Base-by-base conservation (phyloP, 192 early-diverging fungal genomes). In the Podila horticola region DNA sequence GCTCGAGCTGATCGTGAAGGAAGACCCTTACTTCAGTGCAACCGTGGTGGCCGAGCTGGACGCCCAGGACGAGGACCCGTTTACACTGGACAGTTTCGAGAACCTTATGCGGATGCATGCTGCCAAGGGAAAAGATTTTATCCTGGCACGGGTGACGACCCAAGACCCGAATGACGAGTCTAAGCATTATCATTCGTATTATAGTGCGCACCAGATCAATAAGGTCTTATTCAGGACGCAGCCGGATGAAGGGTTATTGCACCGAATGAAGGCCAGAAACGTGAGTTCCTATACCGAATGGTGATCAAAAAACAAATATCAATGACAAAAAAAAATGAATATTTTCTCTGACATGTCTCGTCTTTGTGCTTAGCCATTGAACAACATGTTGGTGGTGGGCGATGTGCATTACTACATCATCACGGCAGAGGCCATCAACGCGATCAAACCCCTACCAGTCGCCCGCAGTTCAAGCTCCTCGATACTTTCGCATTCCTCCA, bases 171-270 rank as follows among this genome's bases (percentile, higher is more conserved):
- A 84, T n/a, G 85, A 88, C 48, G 75, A 72, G 26, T 58, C 26
- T 48, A 87, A 85, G 22, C 82, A 85, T 13, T 93, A 93, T 67
- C 89, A 93, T 70, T 88, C 86, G 1, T 91, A 92, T 48, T 93
- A 93, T 69, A 81, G 88, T 0, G 92, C 91, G 13, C 92, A 93
- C 63, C 89, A 92, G 29, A 93, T 93, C 64, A 93, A 93, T 82
- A 93, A 93, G 75, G 91, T 92, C 28, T 72, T 93, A 30, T 93
- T 93, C 64, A 62, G 92, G 22, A 93, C 92, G 0, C 92, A 93
- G 72, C 92, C 92, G 7, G 92, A 93, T 61, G 90, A 92, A 63
- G 91, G 91, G 4, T 82, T 93, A 28, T 71, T 93, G 71, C 92
- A 93, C 66, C 74, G 92, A 17, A 93, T 93, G 92, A 89, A 87